Conservation (phyloP, 2,329 filamentous ascomycete species). For the Fusarium coicis region DNA sequence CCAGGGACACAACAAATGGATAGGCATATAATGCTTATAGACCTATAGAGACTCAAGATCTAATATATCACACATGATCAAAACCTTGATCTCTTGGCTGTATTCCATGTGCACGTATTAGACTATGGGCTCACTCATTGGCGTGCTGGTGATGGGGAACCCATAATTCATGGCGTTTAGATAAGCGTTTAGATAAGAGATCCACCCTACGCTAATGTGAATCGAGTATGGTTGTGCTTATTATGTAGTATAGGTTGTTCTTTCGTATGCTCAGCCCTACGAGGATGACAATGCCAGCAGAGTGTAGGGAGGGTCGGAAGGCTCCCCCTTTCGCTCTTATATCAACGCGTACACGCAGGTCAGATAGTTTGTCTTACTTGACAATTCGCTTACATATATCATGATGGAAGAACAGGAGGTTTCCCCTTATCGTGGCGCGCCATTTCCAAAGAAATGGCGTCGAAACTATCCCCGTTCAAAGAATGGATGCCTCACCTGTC, state of each 20-base stretch:
- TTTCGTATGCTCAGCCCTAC: not conserved
- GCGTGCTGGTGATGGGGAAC: too few relatives aligned
- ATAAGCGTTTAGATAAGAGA: not conserved
- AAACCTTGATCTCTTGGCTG: not conserved
- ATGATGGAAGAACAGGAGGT: not conserved
- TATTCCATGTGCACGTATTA: not conserved
- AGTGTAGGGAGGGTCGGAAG: not conserved
- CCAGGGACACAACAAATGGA: slow-evolving; percentile 27
- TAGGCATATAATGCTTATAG: not conserved
- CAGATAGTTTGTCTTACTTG: not conserved
- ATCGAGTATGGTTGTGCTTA: not conserved
- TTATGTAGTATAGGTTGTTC: not conserved
- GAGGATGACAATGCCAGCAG: not conserved
- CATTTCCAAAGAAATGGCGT: slow-evolving; percentile 11
- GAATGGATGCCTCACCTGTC: slow-evolving; percentile 5
- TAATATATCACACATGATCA: not conserved
- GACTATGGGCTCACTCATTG: too few relatives aligned
- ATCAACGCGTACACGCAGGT: not conserved
- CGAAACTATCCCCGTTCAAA: slow-evolving; percentile 17
- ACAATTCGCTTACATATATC: not conserved
- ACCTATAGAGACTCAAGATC: too few relatives aligned
- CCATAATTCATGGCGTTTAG: not conserved
- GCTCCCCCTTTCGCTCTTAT: not conserved
- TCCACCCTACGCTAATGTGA: not conserved
- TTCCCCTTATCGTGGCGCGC: not conserved